These are phyloP conservation scores for Lactuca sativa DNA, from an alignment of 129 eudicot genomes.

Conservation along the genomic window DNA sequence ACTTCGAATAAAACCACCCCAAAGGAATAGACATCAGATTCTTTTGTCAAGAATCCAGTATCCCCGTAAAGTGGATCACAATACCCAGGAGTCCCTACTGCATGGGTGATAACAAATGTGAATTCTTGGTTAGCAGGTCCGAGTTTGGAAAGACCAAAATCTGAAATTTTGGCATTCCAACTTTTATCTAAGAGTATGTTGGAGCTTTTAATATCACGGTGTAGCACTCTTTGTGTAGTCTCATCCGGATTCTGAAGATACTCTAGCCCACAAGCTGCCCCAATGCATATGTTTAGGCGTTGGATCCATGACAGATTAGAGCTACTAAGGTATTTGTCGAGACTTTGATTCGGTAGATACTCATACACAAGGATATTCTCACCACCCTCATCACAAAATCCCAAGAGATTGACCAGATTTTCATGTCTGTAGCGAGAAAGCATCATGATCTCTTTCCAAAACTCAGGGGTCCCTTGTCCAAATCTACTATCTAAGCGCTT, in stretches of 20 bases:
- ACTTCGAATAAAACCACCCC: background rate
- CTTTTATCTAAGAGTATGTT: background rate
- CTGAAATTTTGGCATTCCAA: conserved; percentile 1
- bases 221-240: background rate
- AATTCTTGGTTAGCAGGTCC: background rate
- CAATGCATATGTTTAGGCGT: too few species aligned
- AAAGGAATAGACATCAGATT: background rate
- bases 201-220: conserved; percentile 2
- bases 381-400: too few species aligned
- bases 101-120: background rate
- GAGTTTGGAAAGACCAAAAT: background rate
- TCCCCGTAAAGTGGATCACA: background rate
- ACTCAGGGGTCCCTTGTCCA: background rate
- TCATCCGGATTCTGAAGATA: background rate
- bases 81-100: background rate
- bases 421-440: too few species aligned
- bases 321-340: too few species aligned
- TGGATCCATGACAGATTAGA: too few species aligned
- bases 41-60: background rate
- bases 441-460: too few species aligned
- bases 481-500: too few species aligned
- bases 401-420: too few species aligned
- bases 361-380: too few species aligned
- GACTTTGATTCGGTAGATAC: too few species aligned
- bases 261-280: too few species aligned